phyloP scores from a whole-genome alignment of 139 green algal species.

The Chlorella vulgaris region DNA sequence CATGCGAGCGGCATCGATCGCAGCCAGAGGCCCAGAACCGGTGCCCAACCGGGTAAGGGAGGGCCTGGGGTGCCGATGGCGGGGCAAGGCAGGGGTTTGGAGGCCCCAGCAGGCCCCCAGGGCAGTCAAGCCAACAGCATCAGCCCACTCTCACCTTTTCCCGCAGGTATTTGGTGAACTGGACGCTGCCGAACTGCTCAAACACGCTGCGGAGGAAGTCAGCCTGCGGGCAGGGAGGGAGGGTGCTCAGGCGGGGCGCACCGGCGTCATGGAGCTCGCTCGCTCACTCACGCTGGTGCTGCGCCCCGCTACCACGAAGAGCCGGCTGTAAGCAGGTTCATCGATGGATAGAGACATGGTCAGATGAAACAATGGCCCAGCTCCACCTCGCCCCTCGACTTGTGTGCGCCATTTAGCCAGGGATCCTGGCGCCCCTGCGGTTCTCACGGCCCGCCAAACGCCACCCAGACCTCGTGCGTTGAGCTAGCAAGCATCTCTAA shows the following conservation, averaged over 20 bases:
- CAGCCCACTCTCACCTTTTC: slow-evolving; percentile 43
- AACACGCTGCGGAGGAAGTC: slow-evolving; percentile 53
- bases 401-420: too few species aligned
- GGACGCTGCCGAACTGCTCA: slow-evolving; percentile 39
- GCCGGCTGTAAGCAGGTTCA: slow-evolving; percentile 42
- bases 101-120: not conserved
- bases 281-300: slow-evolving; percentile 42
- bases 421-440: too few species aligned
- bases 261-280: not conserved
- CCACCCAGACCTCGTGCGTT: too few species aligned
- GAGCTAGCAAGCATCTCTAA: too few species aligned
- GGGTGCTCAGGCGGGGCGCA: not conserved
- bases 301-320: slow-evolving; percentile 51
- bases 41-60: not conserved
- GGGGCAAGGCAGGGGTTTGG: not conserved
- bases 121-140: slow-evolving; percentile 22
- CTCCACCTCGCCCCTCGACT: not conserved
- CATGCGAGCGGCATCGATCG: slow-evolving; percentile 5
- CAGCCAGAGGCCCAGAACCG: not conserved
- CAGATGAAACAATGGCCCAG: slow-evolving; percentile 24
- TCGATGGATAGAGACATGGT: slow-evolving; percentile 48
- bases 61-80: not conserved
- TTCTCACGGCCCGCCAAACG: too few species aligned
- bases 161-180: slow-evolving; percentile 53
- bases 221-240: slow-evolving; percentile 33